Evolutionary conservation across 2,329 filamentous ascomycete species (phyloP), one percentile per base, ranked within the genome.

Genomic region (Bipolaris cookei): DNA sequence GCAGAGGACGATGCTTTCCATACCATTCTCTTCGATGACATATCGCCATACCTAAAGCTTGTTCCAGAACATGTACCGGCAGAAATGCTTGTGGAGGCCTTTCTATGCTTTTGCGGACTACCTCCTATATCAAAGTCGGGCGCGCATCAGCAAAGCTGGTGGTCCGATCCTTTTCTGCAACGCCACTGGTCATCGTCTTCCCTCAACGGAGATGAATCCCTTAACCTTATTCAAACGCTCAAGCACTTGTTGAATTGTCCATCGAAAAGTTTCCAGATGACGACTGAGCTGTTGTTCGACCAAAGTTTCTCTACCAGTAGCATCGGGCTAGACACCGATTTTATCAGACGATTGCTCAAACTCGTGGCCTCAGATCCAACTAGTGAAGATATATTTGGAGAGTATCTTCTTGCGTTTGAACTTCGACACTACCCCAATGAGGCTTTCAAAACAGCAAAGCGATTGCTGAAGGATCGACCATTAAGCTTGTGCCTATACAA

Each of bases 1-100:
- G 85, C 84, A 14, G 89, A 91, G 62, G 89, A 93, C 56, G 94
- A 97, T 68, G 90, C 92, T 0, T 96, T 90, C 64, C 85, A 92
- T 34, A 86, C 95, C 3, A 84, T 97, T 43, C 85, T 97, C 69
- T 92, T 88, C 65, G 85, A 87, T 0, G 95, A 98, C 71, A 80
- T 97, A 18, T 79, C 86, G 59, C 81, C 84, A 0, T 81, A 90
- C 25, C 70, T 96, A 1, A 78, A 86, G 30, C 67, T 78, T 51
- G 4, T 70, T 70, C 23, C 64, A 81, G 55, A 52, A 70, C 53
- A 57, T 58, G 44, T 70, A 2, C 69, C 84, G 1, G 75, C 72
- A 6, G 67, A 74, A 8, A 72, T 82, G 25, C 74, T 96, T 0
- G 51, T 95, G 18, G 85, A 93, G 66, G 87, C 88, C 3, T 92